Evolutionary conservation across 495 filamentous ascomycete species (phyloP).

Genomic region (Penicillium tannophilum): DNA sequence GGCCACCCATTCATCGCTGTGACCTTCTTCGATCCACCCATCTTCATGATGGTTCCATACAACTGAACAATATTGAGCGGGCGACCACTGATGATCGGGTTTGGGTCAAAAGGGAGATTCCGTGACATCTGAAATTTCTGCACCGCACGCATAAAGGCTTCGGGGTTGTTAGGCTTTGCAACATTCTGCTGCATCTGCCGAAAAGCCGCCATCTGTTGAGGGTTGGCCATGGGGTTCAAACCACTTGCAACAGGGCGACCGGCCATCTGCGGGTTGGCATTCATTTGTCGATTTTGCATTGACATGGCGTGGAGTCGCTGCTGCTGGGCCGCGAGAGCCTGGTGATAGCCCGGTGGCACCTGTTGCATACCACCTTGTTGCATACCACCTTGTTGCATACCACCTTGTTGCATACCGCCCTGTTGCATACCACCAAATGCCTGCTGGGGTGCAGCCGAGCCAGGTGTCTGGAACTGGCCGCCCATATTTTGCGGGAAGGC

Average conservation of each 20-base stretch:
- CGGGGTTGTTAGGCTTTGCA: conserved; percentile 57
- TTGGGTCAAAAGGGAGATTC: conserved; percentile 66
- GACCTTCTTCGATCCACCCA: conserved; percentile 78
- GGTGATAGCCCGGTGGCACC: conserved; percentile 52
- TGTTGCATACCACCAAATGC: conserved; percentile 31
- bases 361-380: conserved; percentile 28
- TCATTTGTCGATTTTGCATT: conserved; percentile 67
- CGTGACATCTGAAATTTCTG: conserved; percentile 70
- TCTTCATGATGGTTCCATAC: conserved; percentile 72
- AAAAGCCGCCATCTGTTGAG: conserved; percentile 50
- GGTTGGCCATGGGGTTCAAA: conserved; percentile 50
- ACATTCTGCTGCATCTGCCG: conserved; percentile 66
- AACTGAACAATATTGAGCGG: conserved; percentile 71
- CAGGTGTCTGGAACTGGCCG: conserved; percentile 49
- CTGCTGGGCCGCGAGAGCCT: conserved; percentile 50
- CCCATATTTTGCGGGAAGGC: conserved; percentile 61
- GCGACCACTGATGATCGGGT: conserved; percentile 70
- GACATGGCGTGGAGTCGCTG: conserved; percentile 58
- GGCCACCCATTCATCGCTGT: conserved; percentile 69
- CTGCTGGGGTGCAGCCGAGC: conserved; percentile 35
- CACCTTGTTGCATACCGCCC: conserved; percentile 22
- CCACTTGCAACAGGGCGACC: conserved; percentile 40
- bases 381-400: conserved; percentile 24
- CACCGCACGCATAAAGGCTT: conserved; percentile 76
- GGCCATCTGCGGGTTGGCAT: conserved; percentile 48